These are phyloP conservation scores for Stachybotrys echinatus DNA, from an alignment of 2,329 filamentous ascomycete species.

Conservation along the genomic window DNA sequence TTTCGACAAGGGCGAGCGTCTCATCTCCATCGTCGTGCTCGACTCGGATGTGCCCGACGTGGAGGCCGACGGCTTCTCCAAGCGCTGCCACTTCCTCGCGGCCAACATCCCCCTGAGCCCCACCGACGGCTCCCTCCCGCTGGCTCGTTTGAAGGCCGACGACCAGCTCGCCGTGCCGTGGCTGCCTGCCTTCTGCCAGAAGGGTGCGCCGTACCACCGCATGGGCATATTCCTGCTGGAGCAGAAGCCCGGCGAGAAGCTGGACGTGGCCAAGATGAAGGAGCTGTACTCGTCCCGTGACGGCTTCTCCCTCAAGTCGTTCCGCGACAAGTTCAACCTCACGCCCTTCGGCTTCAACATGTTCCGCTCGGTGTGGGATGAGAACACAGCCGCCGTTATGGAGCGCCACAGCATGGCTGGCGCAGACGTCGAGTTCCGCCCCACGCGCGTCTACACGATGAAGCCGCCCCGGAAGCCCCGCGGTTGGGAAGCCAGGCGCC, in stretches of 20 bases:
- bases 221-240: conserved; percentile 78
- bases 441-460: conserved; percentile 66
- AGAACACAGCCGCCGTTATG: conserved; percentile 84
- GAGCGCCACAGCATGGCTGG: conserved; percentile 67
- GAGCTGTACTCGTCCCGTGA: conserved; percentile 51
- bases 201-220: conserved; percentile 87
- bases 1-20: conserved; percentile 74
- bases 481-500: conserved; percentile 62
- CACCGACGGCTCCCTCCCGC: conserved; percentile 54
- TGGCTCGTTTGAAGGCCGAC: conserved; percentile 54
- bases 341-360: conserved; percentile 76
- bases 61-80: conserved; percentile 68
- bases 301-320: conserved; percentile 69
- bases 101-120: conserved; percentile 53
- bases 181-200: conserved; percentile 81
- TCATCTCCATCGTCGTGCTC: conserved; percentile 79
- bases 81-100: conserved; percentile 84
- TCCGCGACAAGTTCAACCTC: conserved; percentile 64
- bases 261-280: conserved; percentile 56
- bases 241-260: conserved; percentile 56
- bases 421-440: conserved; percentile 78
- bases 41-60: conserved; percentile 86
- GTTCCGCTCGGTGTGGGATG: conserved; percentile 89
- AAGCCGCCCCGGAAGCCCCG: conserved; percentile 56
- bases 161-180: conserved; percentile 72